Base-by-base conservation (phyloP, 306 rosid genomes). In the Leucaena leucocephala region DNA sequence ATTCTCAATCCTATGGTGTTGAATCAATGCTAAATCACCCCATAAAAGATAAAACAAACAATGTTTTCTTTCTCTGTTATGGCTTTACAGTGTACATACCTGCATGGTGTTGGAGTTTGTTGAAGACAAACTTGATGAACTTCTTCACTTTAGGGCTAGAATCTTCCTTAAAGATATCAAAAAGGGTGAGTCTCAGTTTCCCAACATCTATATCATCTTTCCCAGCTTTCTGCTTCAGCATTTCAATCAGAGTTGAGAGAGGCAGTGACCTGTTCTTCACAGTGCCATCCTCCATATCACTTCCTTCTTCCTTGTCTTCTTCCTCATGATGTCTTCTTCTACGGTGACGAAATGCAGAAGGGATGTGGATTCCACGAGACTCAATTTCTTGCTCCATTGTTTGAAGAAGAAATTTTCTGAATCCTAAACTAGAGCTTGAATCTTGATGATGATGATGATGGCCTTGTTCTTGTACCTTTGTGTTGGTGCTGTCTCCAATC, bases 131-230 rank as follows among this genome's bases (percentile, higher is more conserved):
- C 82, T 91, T 87, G 90, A 86, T 81, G 86, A 91, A 91, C 74
- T 84, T 89, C 86, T 91, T 91, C 78, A 94, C 97, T 83, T 89
- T 90, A 21, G 98, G 95, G 66, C 91, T 90, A 8, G 96, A 87
- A 62, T 93, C 97, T 12, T 91, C 90, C 11, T 93, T 92, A 0
- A 91, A 93, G 40, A 81, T 58, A 74, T 88, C 82, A 46, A 87
- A 91, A 36, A 93, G 95, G 6, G 93, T 75, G 5, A 88, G 87
- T 66, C 97, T 87, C 76, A 90, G 70, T 81, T 93, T 86, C 64
- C 95, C 93, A 3, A 87, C 85, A 68, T 90, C 88, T 68, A 91
- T 87, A 80, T 91, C 90, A 78, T 27, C 27, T 27, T 27, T 27
- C 27, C 27, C 27, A 27, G 27, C 1, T 27, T 27, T 27, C 27